Evolutionary conservation across 169 alveolate genomes (phyloP).

Genomic region (Sarcocystis neurona): DNA sequence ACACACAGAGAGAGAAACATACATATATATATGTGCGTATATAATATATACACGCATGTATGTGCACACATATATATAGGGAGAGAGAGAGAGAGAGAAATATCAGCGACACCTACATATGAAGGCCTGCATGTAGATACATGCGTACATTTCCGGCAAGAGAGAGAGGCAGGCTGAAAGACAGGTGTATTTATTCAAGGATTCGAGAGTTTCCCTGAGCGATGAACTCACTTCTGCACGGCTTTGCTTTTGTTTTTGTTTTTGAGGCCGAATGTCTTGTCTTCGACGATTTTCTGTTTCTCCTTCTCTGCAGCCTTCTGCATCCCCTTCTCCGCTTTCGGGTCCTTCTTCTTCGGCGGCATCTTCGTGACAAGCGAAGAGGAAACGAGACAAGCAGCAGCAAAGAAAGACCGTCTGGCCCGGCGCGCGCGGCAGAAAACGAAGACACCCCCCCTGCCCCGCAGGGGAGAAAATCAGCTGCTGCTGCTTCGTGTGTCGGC

Average conservation of each 20-base stretch:
- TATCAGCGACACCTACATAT: not conserved
- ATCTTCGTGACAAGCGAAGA: not conserved
- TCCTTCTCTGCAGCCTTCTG: constrained; percentile 92
- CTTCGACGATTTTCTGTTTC: constrained; percentile 97
- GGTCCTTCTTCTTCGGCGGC: constrained; percentile 61
- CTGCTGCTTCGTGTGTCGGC: no score
- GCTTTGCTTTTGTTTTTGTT: constrained; percentile 95
- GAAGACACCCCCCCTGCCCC: no score
- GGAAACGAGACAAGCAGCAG: not conserved
- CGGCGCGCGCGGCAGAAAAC: no score
- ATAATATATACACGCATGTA: not conserved
- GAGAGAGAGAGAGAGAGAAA: not conserved
- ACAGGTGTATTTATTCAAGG: no score
- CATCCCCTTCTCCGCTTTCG: constrained; percentile 59
- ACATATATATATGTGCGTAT: no score
- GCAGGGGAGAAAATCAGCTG: no score
- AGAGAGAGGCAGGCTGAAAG: not conserved
- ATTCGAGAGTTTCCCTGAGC: not conserved
- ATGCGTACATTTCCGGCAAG: no score
- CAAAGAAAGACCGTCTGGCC: not conserved
- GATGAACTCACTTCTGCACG: constrained; percentile 90
- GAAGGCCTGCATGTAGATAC: no score
- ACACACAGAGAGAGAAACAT: no score
- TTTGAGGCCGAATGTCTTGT: constrained; percentile 98
- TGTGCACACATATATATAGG: not conserved